Evolutionary conservation across 75 land plant genomes (phyloP).

Genomic region (Larix kaempferi): DNA sequence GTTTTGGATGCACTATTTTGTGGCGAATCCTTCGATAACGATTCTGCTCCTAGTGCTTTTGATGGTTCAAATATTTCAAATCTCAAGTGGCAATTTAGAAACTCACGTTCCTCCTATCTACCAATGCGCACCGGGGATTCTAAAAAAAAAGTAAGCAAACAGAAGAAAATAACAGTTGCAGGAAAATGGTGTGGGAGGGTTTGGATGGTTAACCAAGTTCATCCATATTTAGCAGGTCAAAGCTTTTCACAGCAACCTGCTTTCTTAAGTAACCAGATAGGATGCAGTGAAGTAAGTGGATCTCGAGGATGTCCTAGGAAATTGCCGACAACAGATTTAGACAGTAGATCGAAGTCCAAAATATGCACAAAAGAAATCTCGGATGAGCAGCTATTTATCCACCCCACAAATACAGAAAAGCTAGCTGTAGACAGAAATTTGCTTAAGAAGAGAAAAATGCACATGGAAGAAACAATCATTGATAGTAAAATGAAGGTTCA

Average conservation of each 20-base stretch:
- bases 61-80: slow-evolving; percentile 17
- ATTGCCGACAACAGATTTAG: background rate
- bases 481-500: slow-evolving; percentile 6
- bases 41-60: background rate
- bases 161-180: slow-evolving; percentile 49
- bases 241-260: slow-evolving; percentile 1
- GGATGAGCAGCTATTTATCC: background rate
- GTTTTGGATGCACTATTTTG: slow-evolving; percentile 56
- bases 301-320: background rate
- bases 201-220: slow-evolving; percentile 92
- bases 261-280: slow-evolving; percentile 3
- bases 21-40: slow-evolving; percentile 1
- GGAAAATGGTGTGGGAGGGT: slow-evolving; percentile 95
- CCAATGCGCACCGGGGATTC: slow-evolving; percentile 1
- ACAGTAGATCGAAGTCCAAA: background rate
- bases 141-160: slow-evolving; percentile 36
- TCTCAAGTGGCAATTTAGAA: slow-evolving; percentile 41
- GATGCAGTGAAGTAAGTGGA: background rate
- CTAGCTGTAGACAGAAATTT: background rate
- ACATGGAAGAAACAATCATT: background rate
- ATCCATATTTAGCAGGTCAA: slow-evolving; percentile 45
- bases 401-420: background rate
- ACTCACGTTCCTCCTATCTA: slow-evolving; percentile 29
- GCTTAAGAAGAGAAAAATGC: background rate
- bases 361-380: background rate